Evolutionary conservation across 441 rosid species (phyloP).

Genomic region (Raphanus hybrid): DNA sequence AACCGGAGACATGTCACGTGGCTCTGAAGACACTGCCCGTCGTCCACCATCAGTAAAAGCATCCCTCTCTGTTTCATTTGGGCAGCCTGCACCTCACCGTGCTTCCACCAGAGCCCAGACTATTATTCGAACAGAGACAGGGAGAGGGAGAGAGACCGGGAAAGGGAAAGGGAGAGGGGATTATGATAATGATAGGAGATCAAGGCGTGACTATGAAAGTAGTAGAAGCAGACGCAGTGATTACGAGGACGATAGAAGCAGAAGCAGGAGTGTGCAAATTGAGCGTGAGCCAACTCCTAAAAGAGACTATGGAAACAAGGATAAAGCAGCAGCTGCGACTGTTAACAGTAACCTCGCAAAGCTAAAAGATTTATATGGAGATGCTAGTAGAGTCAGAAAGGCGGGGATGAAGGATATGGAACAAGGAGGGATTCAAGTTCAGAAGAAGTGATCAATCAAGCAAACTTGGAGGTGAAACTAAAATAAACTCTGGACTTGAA

Average conservation of each 20-base stretch:
- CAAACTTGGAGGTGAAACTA: slow-evolving; percentile 54
- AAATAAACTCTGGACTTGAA: slow-evolving; percentile 12
- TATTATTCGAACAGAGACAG: slow-evolving; percentile 62
- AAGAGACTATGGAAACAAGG: slow-evolving; percentile 56
- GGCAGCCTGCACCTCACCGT: slow-evolving; percentile 99
- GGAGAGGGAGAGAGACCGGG: slow-evolving; percentile 51
- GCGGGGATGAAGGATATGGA: slow-evolving; percentile 49
- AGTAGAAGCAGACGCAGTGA: slow-evolving; percentile 56
- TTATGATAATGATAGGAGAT: slow-evolving; percentile 60
- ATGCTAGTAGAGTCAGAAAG: slow-evolving; percentile 54
- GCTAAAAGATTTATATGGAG: slow-evolving; percentile 92
- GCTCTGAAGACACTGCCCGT: slow-evolving; percentile 96
- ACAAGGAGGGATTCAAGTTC: slow-evolving; percentile 63
- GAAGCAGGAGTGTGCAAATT: slow-evolving; percentile 76
- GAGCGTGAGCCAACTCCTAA: slow-evolving; percentile 62
- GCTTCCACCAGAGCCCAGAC: slow-evolving; percentile 93
- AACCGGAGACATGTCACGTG: slow-evolving; percentile 83
- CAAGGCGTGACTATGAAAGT: slow-evolving; percentile 55
- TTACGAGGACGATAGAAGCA: slow-evolving; percentile 57
- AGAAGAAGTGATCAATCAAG: slow-evolving; percentile 61
- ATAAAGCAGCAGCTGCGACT: slow-evolving; percentile 53
- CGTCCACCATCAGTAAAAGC: slow-evolving; percentile 99
- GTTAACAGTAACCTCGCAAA: slow-evolving; percentile 83
- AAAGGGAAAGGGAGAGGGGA: slow-evolving; percentile 53
- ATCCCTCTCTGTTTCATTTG: slow-evolving; percentile 97